Evolutionary conservation across 1,284 basidiomycete species (phyloP).

Genomic region (Boletus sp.): DNA sequence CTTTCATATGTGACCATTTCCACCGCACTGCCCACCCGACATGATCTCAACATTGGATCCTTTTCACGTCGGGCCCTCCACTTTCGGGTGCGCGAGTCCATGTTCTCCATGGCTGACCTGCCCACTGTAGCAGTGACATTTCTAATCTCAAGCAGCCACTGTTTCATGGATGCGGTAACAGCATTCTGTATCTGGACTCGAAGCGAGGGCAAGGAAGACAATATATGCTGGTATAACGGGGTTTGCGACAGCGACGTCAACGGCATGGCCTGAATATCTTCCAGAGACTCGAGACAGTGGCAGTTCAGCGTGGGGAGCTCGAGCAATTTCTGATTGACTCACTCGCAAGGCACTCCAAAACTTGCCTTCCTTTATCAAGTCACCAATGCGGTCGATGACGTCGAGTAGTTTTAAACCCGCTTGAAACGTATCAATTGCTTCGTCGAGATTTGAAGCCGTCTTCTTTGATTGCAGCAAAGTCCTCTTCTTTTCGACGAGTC

Average conservation of each 20-base stretch:
- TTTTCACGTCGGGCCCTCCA: constrained; percentile 84
- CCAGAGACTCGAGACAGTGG: constrained; percentile 65
- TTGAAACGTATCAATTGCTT: constrained; percentile 93
- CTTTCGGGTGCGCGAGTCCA: constrained; percentile 79
- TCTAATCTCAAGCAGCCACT: constrained; percentile 95
- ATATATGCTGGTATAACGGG: constrained; percentile 88
- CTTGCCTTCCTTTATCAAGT: constrained; percentile 88
- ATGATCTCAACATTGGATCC: constrained; percentile 69
- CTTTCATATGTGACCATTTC: constrained; percentile 94
- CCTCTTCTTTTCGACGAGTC: constrained; percentile 89
- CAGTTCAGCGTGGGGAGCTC: constrained; percentile 29
- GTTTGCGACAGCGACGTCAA: constrained; percentile 88
- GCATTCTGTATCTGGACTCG: constrained; percentile 87
- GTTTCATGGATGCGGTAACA: constrained; percentile 92
- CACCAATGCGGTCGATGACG: constrained; percentile 89
- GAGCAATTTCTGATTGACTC: constrained; percentile 40
- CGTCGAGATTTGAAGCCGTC: constrained; percentile 90
- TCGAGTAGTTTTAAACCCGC: constrained; percentile 90
- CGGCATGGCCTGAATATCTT: constrained; percentile 90
- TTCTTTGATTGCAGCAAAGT: constrained; percentile 85
- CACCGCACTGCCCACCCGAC: constrained; percentile 90
- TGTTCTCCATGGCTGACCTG: constrained; percentile 83
- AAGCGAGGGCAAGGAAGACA: constrained; percentile 88
- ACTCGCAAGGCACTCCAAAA: constrained; percentile 97
- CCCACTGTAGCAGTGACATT: constrained; percentile 88